phyloP scores from a whole-genome alignment of 202 grass and related monocot genomes.

The Setaria italica region DNA sequence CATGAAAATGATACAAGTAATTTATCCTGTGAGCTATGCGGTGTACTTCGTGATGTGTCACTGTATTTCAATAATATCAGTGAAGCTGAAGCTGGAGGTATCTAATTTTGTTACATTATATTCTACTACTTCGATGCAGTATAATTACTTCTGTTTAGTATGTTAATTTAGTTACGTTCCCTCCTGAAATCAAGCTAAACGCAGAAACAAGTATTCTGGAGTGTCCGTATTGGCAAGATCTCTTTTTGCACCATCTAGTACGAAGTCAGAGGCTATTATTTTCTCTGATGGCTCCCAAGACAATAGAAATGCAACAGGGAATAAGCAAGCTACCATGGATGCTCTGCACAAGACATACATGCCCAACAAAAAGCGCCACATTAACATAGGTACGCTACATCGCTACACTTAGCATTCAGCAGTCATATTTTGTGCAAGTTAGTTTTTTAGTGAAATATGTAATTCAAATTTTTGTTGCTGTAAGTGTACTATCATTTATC shows the following conservation, averaged over 20 bases:
- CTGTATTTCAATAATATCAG: conserved; percentile 49
- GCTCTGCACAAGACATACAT: conserved; percentile 62
- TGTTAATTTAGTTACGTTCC: conserved; percentile 30
- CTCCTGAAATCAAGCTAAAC: conserved; percentile 61
- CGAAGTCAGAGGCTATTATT: conserved; percentile 43
- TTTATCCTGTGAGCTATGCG: conserved; percentile 73
- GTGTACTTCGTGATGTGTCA: conserved; percentile 58
- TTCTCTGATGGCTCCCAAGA: conserved; percentile 51
- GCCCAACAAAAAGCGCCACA: conserved; percentile 32
- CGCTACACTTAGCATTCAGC: not conserved
- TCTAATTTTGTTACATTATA: not conserved
- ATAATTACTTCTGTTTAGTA: conserved; percentile 10
- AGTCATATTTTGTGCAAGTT: not conserved
- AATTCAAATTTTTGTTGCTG: conserved; percentile 1
- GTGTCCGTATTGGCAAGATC: conserved; percentile 75
- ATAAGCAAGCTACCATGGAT: conserved; percentile 42
- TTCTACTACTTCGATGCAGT: not conserved
- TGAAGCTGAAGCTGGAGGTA: conserved; percentile 56
- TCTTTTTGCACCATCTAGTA: conserved; percentile 62
- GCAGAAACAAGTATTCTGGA: conserved; percentile 53
- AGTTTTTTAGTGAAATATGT: not conserved
- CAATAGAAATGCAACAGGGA: conserved; percentile 32
- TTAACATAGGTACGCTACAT: conserved; percentile 64
- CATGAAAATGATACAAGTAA: conserved; percentile 46
- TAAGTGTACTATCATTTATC: conserved; percentile 8